Base-by-base conservation (phyloP, 2,329 filamentous ascomycete genomes). In the Neobulgaria alba region DNA sequence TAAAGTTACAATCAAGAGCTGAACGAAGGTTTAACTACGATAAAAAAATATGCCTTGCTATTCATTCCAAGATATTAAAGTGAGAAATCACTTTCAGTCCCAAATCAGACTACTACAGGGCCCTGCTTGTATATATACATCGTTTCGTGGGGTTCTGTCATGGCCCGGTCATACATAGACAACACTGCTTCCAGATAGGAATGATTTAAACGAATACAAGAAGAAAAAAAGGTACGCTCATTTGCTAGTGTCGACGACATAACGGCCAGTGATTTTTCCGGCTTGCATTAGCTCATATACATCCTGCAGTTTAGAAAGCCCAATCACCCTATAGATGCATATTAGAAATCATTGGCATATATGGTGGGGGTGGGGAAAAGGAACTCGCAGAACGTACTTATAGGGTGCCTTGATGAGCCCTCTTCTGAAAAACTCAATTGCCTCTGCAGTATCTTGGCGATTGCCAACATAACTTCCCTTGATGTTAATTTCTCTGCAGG, bases 401-500 rank as follows among this genome's bases (percentile, higher is more conserved):
- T 75, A 92, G 5, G 90, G 90, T 3, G 80, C 79, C 60, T 86
- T 82, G 73, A 96, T 89, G 10, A 55, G 67, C 10, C 90, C 90
- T 16, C 83, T 74, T 43, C 74, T 68, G 71, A 77, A 95, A 69
- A 95, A 95, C 52, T 95, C 89, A 48, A 96, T 71, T 2, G 90
- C 89, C 69, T 96, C 90, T 38, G 80, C 76, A 1, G 80, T 82
- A 61, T 96, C 90, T 61, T 83, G 79, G 52, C 90, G 77, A 70
- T 94, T 95, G 43, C 90, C 90, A 52, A 96, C 90, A 61, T 95
- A 95, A 55, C 79, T 87, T 46, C 89, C 89, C 70, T 85, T 85
- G 72, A 96, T 95, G 56, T 66, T 80, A 67, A 95, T 80, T 87
- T 95, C 95, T 66, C 81, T 73, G 59, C 12, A 12, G 23, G 23